Base-by-base conservation (phyloP, 2,329 filamentous ascomycete genomes). In the Botrytis fabae region DNA sequence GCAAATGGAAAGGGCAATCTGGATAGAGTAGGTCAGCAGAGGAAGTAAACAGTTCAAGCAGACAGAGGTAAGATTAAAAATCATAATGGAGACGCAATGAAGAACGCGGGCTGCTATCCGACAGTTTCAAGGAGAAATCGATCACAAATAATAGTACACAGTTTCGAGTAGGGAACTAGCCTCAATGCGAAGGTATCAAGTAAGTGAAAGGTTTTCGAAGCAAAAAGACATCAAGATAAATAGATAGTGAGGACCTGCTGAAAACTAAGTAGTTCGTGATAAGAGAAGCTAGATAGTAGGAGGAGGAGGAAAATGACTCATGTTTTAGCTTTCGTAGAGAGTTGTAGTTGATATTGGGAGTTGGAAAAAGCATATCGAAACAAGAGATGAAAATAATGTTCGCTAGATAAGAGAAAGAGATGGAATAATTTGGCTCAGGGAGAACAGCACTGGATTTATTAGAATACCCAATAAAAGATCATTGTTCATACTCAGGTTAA, bases 81-180 rank as follows among this genome's bases (percentile, higher is more conserved):
- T 22, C 12, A 7, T 4, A 25, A 10, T 4, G 4, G 1, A 14
- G 1, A 48, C 4, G 12, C 9, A 48, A 25, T 4, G 22, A 48
- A 5, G 25, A 51, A n/a, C 5, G 22, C 1, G 4, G 10, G 25
- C 10, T 1, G 14, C 4, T 5, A 6, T 51, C 4, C 6, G 10
- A 51, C 4, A 2, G 22, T 14, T 51, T 14, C 0, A 51, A 6
- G 0, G 10, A 4, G 10, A 51, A 1, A n/a, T 22, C 4, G 4
- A 51, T 22, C 0, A 1, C 25, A 5, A 14, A 25, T 25, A 51
- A 4, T 1, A 14, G 48, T n/a, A 51, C 4, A 2, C 25, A n/a
- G 10, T 14, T 6, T n/a, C 4, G 14, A 51, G 10, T 0, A 14
- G 22, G n/a, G 4, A 0, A n/a, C 1, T 0, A 14, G 25, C 4